phyloP scores from a whole-genome alignment of 2,329 filamentous ascomycete genomes.

The Colletotrichum musicola region DNA sequence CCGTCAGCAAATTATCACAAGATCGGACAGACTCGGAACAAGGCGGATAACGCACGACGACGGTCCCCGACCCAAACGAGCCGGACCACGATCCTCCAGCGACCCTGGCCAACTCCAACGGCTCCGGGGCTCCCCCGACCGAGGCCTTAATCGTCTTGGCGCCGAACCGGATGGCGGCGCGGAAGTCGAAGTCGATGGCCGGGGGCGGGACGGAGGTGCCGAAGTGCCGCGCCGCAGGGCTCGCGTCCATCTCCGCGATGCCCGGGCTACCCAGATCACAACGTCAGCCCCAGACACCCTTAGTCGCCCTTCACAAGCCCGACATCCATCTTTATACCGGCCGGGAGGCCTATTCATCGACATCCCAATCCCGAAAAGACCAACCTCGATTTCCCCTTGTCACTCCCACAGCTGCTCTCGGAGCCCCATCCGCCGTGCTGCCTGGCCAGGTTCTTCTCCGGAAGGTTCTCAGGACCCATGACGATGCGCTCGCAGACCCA shows the following conservation, averaged over 20 bases:
- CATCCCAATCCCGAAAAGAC: too few species aligned
- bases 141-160: background rate
- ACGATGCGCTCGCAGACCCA: background rate
- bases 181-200: constrained; percentile 61
- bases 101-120: constrained; percentile 61
- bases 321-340: background rate
- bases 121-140: background rate
- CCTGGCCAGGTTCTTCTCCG: background rate
- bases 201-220: constrained; percentile 58
- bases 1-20: constrained; percentile 27
- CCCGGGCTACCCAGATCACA: background rate
- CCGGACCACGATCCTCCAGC: constrained; percentile 61
- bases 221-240: constrained; percentile 40
- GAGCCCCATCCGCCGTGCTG: constrained; percentile 1
- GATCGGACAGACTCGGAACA: background rate
- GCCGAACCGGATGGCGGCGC: constrained; percentile 53
- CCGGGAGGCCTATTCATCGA: background rate
- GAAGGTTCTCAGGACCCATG: background rate
- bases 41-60: constrained; percentile 51
- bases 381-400: background rate
- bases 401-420: background rate
- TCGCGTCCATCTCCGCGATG: background rate
- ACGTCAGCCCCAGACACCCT: background rate
- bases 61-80: constrained; percentile 61
- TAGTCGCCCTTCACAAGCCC: background rate